Base-by-base conservation (phyloP, 2,329 filamentous ascomycete species). In the Colletotrichum agaves region DNA sequence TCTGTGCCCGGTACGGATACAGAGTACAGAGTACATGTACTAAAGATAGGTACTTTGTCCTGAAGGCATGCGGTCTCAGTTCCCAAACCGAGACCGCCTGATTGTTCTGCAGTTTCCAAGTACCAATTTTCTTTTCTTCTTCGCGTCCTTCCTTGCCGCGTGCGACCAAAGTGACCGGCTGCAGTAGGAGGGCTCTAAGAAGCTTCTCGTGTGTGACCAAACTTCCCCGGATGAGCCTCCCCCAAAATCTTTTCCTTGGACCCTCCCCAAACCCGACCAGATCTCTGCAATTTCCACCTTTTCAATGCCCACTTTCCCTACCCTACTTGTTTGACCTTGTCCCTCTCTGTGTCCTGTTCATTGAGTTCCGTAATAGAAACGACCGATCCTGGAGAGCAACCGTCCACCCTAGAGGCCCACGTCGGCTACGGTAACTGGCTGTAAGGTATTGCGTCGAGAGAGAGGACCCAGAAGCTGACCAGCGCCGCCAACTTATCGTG, bases 201-300 rank as follows among this genome's bases (percentile, higher is more conserved):
- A 67, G 60, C 60, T 63, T 67, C 56, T 46, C 33, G n/a, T n/a
- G 52, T 53, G 33, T 67, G 60, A 67, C 52, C 60, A 67, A 37
- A 64, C 37, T 67, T 52, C 37, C 60, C 52, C 60, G 19, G 63
- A 67, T 27, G 21, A 21, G 43, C n/a, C 50, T 50, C 43, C 35
- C 59, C 63, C 50, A 27, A 56, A 46, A n/a, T 37, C 53, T 53
- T 47, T 49, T 39, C 27, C 13, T 19, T 19, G 27, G 23, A 31
- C 44, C 21, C 12, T 49, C 13, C 31, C 39, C 23, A 19, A 19
- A 12, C 17, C 33, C n/a, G n/a, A 21, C 12, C 49, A 19, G 17
- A 12, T n/a, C n/a, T 35, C 50, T 19, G 19, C 8, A 35, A 46
- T 6, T 43, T 21, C 55, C 33, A 21, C 19, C 21, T 15, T 13